A percentile compares a stretch with the other conserved stretches of the same genome.
Conservation (phyloP, 148 eudicot species). For the Rhododendron henanense region DNA sequence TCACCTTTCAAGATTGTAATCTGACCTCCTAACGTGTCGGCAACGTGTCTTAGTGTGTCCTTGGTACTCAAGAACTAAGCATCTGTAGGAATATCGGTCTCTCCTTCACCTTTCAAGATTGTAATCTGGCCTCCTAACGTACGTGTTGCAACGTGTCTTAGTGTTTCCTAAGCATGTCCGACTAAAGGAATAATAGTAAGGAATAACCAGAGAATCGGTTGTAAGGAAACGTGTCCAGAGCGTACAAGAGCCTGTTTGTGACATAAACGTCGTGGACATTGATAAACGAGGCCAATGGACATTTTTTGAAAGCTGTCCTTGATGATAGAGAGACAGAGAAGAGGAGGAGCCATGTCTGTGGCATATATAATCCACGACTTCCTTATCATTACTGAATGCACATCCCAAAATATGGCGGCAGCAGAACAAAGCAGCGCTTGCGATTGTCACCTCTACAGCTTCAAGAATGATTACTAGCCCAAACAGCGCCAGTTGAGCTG, state of each 20-base stretch:
- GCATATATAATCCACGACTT: constrained; percentile 27
- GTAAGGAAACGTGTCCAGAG: background rate
- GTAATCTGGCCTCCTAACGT: too few species aligned
- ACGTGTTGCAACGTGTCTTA: background rate
- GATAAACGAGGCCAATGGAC: background rate
- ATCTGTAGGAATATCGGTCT: too few species aligned
- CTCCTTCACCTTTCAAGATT: too few species aligned
- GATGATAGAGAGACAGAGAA: constrained; percentile 27
- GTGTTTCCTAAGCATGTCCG: background rate
- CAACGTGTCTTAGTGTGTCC: background rate
- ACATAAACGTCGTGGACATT: background rate
- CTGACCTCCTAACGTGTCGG: too few species aligned
- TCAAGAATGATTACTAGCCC: constrained; percentile 19
- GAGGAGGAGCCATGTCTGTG: constrained; percentile 24
- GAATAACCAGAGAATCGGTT: background rate
- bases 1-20: too few species aligned
- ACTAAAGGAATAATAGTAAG: background rate
- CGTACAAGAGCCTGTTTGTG: background rate
- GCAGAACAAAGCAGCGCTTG: constrained; percentile 17
- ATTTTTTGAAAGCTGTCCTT: constrained; percentile 30
- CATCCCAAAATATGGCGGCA: constrained; percentile 4
- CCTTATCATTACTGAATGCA: background rate
- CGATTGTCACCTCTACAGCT: constrained; percentile 19
- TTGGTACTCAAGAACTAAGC: too few species aligned
- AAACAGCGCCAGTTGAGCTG: too few species aligned